These are phyloP conservation scores for Penicillium cataractarum DNA, from an alignment of 495 filamentous ascomycete species.

Conservation along the genomic window DNA sequence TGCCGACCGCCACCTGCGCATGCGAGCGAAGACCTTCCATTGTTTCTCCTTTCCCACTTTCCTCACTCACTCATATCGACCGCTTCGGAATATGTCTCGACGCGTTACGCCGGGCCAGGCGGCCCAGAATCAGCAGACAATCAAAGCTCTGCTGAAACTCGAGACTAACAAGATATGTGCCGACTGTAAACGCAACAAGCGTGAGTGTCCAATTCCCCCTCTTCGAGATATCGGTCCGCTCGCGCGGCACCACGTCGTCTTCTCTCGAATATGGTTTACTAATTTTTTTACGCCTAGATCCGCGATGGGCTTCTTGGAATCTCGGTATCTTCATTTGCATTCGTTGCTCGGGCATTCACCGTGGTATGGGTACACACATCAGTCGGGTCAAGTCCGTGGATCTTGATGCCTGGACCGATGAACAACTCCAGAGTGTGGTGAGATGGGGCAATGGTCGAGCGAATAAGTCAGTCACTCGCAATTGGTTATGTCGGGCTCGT, in stretches of 20 bases:
- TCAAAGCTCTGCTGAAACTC: conserved; percentile 90
- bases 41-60: conserved; percentile 29
- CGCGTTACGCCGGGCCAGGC: conserved; percentile 78
- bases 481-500: conserved; percentile 11
- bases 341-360: conserved; percentile 95
- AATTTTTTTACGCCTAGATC: conserved; percentile 58
- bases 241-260: conserved; percentile 10
- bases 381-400: conserved; percentile 97
- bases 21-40: conserved; percentile 19
- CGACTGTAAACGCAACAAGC: conserved; percentile 98
- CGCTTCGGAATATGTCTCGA: conserved; percentile 74
- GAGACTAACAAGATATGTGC: conserved; percentile 95
- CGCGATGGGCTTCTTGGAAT: conserved; percentile 99
- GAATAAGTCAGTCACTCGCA: conserved; percentile 69
- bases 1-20: conserved; percentile 32
- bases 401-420: conserved; percentile 96
- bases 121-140: conserved; percentile 84
- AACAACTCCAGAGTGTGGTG: conserved; percentile 88
- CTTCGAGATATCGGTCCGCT: conserved; percentile 14
- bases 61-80: conserved; percentile 12
- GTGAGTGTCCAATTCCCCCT: conserved; percentile 53
- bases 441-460: conserved; percentile 94
- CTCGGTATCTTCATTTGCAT: conserved; percentile 96
- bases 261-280: neutral
- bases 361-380: conserved; percentile 98